Conservation (phyloP, 805 yeast species). For the Jamesozyma jinghongensis region DNA sequence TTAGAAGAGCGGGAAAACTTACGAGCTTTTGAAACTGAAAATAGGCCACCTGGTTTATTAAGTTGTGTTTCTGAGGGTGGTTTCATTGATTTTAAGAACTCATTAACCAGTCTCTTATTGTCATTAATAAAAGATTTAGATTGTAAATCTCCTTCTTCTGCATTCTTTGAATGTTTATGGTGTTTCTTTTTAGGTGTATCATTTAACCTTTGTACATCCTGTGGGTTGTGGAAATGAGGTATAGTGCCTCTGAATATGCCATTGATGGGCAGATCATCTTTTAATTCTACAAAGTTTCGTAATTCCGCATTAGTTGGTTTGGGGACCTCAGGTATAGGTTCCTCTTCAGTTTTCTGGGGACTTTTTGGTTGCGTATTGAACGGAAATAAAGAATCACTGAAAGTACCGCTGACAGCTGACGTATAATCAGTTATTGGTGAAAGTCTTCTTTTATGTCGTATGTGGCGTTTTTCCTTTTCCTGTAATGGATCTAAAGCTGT, state of each 20-base stretch:
- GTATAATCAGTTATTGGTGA: slow-evolving; percentile 14
- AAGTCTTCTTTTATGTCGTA: not conserved
- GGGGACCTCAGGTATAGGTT: not conserved
- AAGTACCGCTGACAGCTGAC: slow-evolving; percentile 24
- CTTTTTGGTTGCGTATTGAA: too few relatives aligned
- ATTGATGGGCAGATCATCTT: not conserved
- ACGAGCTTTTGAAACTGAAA: not conserved
- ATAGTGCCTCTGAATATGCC: not conserved
- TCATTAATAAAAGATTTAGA: slow-evolving; percentile 10
- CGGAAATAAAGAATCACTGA: slow-evolving; percentile 11
- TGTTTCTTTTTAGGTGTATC: slow-evolving; percentile 1
- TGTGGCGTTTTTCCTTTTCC: slow-evolving; percentile 5
- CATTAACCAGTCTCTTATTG: slow-evolving; percentile 22
- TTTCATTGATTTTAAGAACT: slow-evolving; percentile 21
- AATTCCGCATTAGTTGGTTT: not conserved
- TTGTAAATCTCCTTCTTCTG: not conserved
- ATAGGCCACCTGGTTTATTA: not conserved
- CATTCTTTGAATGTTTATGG: slow-evolving; percentile 1
- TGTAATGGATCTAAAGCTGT: not conserved
- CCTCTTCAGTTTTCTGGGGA: not conserved
- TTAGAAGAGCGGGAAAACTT: not conserved
- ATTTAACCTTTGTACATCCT: not conserved
- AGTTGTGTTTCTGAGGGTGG: slow-evolving; percentile 11
- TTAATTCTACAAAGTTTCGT: too few relatives aligned
- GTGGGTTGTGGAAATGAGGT: not conserved